Evolutionary conservation across 805 yeast species (phyloP).

Genomic region (Metschnikowia reukaufii): DNA sequence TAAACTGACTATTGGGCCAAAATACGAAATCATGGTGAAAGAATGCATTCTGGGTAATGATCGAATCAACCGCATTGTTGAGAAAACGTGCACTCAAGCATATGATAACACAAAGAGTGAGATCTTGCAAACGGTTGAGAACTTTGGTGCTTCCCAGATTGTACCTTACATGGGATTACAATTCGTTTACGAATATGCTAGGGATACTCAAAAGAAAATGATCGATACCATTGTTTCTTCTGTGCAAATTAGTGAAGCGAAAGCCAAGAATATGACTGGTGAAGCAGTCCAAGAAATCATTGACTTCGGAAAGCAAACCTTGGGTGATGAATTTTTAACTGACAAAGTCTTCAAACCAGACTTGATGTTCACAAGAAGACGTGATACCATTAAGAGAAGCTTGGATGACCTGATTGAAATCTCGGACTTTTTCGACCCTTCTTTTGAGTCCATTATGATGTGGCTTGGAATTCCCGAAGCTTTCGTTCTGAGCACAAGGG

Average conservation of each 20-base stretch:
- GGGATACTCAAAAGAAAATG: slow-evolving; percentile 65
- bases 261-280: slow-evolving; percentile 63
- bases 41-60: slow-evolving; percentile 58
- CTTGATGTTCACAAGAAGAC: slow-evolving; percentile 78
- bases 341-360: slow-evolving; percentile 66
- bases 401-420: slow-evolving; percentile 61
- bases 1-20: slow-evolving; percentile 55
- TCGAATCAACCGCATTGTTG: slow-evolving; percentile 61
- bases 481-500: slow-evolving; percentile 26
- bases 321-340: slow-evolving; percentile 61
- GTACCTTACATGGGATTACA: slow-evolving; percentile 62
- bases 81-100: slow-evolving; percentile 53
- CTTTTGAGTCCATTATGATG: slow-evolving; percentile 56
- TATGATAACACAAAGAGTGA: slow-evolving; percentile 60
- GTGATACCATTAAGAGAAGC: slow-evolving; percentile 59
- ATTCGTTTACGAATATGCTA: slow-evolving; percentile 68
- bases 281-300: slow-evolving; percentile 63
- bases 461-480: slow-evolving; percentile 43
- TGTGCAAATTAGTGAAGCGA: slow-evolving; percentile 63
- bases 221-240: slow-evolving; percentile 62
- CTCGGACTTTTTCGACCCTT: slow-evolving; percentile 79
- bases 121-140: slow-evolving; percentile 52
- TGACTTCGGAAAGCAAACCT: slow-evolving; percentile 56
- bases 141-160: slow-evolving; percentile 51
- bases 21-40: slow-evolving; percentile 52